Evolutionary conservation across 2,329 filamentous ascomycete genomes (phyloP), one percentile per base, ranked within the genome.

Genomic region (Fusarium pseudograminearum): DNA sequence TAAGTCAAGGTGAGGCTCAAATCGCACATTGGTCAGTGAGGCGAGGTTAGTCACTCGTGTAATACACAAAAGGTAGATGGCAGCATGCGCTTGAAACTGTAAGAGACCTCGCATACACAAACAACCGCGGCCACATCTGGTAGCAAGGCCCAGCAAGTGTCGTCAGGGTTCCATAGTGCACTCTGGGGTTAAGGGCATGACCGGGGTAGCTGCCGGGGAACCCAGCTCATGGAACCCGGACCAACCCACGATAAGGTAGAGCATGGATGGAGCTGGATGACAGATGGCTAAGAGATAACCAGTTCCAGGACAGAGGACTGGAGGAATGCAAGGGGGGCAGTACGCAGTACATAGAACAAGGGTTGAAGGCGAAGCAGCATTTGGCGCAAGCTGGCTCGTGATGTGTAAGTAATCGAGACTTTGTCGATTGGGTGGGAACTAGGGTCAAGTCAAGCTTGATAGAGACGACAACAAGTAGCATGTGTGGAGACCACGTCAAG

Each of bases 1-100:
- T 57, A 57, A 47, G 46, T 42, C 57, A 72, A 66, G 57, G 61
- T 68, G 73, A 75, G 73, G 73, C 73, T 75, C 71, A 70, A 74
- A 73, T 60, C 54, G 73, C 73, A 75, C 72, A 71, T 74, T 75
- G 60, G 28, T 69, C 54, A 73, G 73, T 75, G 73, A 75, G 73
- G 73, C 73, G 73, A 61, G 69, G 65, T 40, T 40, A 63, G 73
- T 65, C 62, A 67, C 42, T 55, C 57, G 59, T 69, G 64, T 69
- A 58, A 61, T 59, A 61, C 67, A 65, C 34, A 72, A 61, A 57
- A 48, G 42, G 51, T 60, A 59, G 63, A 69, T 42, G 63, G 54
- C 61, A 65, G 30, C 58, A 61, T 63, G 63, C 63, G 66, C 61
- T 63, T 71, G 71, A 72, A 72, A 72, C 65, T 60, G 61, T 57